Conservation (phyloP, 768 basidiomycete genomes). For the Podaxis sp. region DNA sequence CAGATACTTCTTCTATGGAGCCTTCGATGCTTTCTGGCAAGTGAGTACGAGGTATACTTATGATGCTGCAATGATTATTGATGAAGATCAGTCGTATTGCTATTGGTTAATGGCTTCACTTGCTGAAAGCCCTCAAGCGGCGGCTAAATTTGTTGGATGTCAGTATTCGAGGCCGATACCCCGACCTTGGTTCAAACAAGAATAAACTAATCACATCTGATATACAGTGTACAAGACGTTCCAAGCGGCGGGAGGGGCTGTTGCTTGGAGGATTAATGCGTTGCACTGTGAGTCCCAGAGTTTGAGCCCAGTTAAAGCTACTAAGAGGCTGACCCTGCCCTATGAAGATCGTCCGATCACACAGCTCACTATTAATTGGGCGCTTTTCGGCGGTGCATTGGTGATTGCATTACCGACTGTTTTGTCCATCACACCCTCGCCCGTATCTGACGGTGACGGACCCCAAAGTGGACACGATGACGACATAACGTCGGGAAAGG, state of each 20-base stretch:
- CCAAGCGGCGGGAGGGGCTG: slow-evolving; percentile 29
- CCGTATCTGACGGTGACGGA: slow-evolving; percentile 8
- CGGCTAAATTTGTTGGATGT: slow-evolving; percentile 30
- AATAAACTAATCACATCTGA: neutral
- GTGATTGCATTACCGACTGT: slow-evolving; percentile 26
- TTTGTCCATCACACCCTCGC: slow-evolving; percentile 27
- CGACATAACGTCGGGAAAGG: neutral
- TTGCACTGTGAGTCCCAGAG: slow-evolving; percentile 21
- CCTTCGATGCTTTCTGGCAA: slow-evolving; percentile 32
- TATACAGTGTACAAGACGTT: slow-evolving; percentile 29
- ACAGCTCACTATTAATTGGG: slow-evolving; percentile 29
- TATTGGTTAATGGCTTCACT: slow-evolving; percentile 31
- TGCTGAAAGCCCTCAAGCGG: slow-evolving; percentile 25
- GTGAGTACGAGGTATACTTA: slow-evolving; percentile 9
- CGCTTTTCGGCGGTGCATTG: slow-evolving; percentile 25
- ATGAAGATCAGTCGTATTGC: slow-evolving; percentile 23
- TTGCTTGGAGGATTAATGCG: slow-evolving; percentile 31
- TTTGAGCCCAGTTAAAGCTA: neutral
- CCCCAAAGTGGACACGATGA: neutral
- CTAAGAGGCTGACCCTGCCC: neutral
- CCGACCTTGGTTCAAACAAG: neutral
- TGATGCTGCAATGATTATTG: neutral
- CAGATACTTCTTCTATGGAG: slow-evolving; percentile 31
- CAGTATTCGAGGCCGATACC: slow-evolving; percentile 2
- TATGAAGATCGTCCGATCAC: slow-evolving; percentile 23